A percentile compares a stretch with the other conserved stretches of the same genome.
These are phyloP conservation scores for Lactifluus pinguis DNA, from an alignment of 768 basidiomycete genomes.

Conservation along the genomic window DNA sequence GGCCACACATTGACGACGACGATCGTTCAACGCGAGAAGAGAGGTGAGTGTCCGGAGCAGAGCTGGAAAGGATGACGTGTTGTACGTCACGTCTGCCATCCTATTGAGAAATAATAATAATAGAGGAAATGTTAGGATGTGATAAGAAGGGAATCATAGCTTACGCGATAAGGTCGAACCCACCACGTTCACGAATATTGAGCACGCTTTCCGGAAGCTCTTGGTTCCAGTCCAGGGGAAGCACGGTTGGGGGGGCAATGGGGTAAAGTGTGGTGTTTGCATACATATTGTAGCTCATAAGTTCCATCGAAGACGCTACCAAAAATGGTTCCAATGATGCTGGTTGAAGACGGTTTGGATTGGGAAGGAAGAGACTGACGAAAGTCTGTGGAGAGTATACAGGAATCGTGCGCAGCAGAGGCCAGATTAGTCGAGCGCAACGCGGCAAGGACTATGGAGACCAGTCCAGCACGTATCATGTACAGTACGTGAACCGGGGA, in stretches of 20 bases:
- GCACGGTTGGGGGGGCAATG: constrained; percentile 24
- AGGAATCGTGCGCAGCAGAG: constrained; percentile 8
- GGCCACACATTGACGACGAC: neutral
- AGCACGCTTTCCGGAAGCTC: constrained; percentile 39
- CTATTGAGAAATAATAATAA: constrained; percentile 35
- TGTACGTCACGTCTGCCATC: constrained; percentile 92
- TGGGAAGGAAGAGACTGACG: constrained; percentile 14
- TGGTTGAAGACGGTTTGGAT: neutral
- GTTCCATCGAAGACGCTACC: constrained; percentile 69
- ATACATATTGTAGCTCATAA: constrained; percentile 63
- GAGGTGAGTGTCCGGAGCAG: constrained; percentile 58
- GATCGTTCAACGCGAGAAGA: constrained; percentile 31
- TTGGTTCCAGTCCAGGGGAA: constrained; percentile 71
- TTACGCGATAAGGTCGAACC: constrained; percentile 63
- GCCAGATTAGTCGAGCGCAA: constrained; percentile 34
- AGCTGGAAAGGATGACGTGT: constrained; percentile 74
- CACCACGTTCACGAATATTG: constrained; percentile 21
- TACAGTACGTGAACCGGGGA: no score
- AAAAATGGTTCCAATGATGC: neutral
- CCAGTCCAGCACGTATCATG: constrained; percentile 67
- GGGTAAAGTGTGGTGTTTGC: constrained; percentile 33
- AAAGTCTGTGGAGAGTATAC: constrained; percentile 20
- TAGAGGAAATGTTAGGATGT: no score
- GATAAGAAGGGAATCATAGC: constrained; percentile 23
- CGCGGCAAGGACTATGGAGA: constrained; percentile 55